phyloP scores from a whole-genome alignment of 257 asterid genomes.

The Ligustrum vulgare region DNA sequence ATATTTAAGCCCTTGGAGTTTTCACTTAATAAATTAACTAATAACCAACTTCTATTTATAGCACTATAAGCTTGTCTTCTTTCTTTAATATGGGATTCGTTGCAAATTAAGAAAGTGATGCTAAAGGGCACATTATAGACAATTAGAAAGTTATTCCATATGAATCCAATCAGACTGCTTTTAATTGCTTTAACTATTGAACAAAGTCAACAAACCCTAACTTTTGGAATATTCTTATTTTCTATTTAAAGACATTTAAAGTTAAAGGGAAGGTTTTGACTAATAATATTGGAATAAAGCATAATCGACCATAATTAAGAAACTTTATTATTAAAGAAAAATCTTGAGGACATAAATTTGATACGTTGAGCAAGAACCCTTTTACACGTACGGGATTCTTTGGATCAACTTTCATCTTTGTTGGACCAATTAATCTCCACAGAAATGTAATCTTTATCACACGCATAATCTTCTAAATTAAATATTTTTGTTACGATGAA shows the following conservation, averaged over 20 bases:
- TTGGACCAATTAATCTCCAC: too few relatives aligned
- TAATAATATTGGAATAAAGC: background rate
- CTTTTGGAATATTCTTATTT: background rate
- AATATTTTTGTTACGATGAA: too few relatives aligned
- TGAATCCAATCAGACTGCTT: background rate
- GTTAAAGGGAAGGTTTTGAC: background rate
- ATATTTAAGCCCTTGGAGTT: background rate
- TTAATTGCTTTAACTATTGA: background rate
- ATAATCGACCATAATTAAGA: too few relatives aligned
- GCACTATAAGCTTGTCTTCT: background rate
- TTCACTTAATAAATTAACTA: background rate
- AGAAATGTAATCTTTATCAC: too few relatives aligned
- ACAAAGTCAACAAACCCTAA: background rate
- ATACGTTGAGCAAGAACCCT: too few relatives aligned
- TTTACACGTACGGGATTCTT: too few relatives aligned
- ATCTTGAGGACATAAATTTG: too few relatives aligned
- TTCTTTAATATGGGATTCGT: background rate
- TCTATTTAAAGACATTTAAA: background rate
- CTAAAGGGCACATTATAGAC: too few relatives aligned
- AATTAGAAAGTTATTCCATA: background rate
- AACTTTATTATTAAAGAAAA: too few relatives aligned
- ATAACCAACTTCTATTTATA: too few relatives aligned
- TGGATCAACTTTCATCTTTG: too few relatives aligned
- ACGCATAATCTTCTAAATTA: too few relatives aligned
- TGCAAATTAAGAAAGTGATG: background rate